Conservation (phyloP, 2,329 filamentous ascomycete species). For the Sporothrix variecibatus region DNA sequence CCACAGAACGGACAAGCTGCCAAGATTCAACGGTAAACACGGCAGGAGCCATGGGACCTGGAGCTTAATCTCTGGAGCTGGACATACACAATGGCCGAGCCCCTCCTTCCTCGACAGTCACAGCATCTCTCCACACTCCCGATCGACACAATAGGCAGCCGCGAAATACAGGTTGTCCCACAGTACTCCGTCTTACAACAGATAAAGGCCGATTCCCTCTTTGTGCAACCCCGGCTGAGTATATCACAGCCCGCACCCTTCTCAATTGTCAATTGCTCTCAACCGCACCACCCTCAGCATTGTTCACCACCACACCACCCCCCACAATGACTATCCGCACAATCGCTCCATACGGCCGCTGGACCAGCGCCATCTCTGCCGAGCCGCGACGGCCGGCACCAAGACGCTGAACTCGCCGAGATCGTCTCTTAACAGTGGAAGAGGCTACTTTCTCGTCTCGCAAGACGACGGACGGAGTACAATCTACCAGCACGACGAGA, state of each 20-base stretch:
- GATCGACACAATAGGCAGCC: background rate
- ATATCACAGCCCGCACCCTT: background rate
- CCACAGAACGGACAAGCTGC: too few relatives aligned
- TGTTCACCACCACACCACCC: too few relatives aligned
- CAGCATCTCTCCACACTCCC: background rate
- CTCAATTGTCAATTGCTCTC: background rate
- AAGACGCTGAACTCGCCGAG: constrained; percentile 40
- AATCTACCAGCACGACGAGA: constrained; percentile 40
- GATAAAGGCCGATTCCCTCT: background rate
- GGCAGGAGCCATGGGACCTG: background rate
- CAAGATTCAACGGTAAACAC: background rate
- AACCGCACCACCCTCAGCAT: background rate
- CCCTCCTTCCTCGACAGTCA: background rate
- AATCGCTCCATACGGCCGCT: constrained; percentile 42
- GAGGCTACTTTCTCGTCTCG: constrained; percentile 44
- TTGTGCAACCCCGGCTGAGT: background rate
- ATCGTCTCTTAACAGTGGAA: constrained; percentile 36
- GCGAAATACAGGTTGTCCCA: background rate
- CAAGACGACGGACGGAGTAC: constrained; percentile 45
- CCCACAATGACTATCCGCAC: constrained; percentile 31
- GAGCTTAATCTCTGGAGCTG: background rate
- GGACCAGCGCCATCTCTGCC: constrained; percentile 44
- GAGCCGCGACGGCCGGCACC: constrained; percentile 42
- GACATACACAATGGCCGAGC: background rate
- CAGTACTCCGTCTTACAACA: background rate